Evolutionary conservation across 1,284 basidiomycete genomes (phyloP).

Genomic region (Heliocybe sulcata): DNA sequence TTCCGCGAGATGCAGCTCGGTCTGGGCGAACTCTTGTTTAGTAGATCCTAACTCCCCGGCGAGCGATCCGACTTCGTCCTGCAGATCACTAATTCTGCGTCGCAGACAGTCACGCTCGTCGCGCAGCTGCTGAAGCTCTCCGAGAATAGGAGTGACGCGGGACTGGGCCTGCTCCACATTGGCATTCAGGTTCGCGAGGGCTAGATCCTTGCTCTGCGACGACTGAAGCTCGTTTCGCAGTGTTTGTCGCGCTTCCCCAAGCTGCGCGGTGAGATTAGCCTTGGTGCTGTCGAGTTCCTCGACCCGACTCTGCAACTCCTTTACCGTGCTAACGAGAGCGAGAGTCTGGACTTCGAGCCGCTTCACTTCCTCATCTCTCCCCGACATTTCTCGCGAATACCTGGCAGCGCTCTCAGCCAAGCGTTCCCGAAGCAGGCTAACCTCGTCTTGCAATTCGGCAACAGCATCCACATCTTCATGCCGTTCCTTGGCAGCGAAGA

Average conservation of each 20-base stretch:
- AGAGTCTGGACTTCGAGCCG: background rate
- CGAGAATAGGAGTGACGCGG: background rate
- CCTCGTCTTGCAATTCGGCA: slow-evolving; percentile 2
- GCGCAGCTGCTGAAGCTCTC: background rate
- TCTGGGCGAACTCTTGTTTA: slow-evolving; percentile 25
- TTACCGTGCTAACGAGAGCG: background rate
- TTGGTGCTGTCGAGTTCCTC: background rate
- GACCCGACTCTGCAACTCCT: background rate
- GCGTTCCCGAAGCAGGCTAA: slow-evolving; percentile 8
- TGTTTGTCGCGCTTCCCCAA: background rate
- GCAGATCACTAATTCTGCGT: slow-evolving; percentile 6
- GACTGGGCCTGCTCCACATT: background rate
- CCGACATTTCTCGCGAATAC: background rate
- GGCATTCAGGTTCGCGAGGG: background rate
- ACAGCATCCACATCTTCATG: background rate
- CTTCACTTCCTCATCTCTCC: background rate
- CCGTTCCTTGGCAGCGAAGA: slow-evolving; percentile 18
- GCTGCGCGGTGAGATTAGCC: background rate
- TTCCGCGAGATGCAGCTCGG: slow-evolving; percentile 31
- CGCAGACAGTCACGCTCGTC: background rate
- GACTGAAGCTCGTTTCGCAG: background rate
- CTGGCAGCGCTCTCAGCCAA: background rate
- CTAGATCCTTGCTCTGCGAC: background rate
- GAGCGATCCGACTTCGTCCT: slow-evolving; percentile 5
- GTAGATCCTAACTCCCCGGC: background rate